phyloP scores from a whole-genome alignment of 371 early-diverging fungal genomes.

The Saksenaea oblongispora region DNA sequence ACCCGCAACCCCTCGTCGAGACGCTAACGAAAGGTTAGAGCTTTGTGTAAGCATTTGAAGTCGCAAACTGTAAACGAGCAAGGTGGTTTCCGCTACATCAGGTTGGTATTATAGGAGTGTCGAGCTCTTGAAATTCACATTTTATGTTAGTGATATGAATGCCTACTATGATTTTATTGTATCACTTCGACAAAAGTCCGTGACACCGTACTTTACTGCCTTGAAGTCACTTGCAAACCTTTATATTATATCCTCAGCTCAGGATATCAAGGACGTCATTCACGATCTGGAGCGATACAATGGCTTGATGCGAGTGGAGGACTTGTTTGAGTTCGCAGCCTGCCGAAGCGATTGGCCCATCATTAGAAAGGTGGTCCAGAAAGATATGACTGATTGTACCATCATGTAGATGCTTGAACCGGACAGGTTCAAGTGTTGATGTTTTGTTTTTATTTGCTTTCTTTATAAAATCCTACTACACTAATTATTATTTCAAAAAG shows the following conservation, averaged over 20 bases:
- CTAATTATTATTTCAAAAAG: neutral
- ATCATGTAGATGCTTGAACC: conserved; percentile 50
- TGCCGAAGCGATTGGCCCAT: conserved; percentile 86
- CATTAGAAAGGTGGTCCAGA: conserved; percentile 84
- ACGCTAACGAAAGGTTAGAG: conserved; percentile 27
- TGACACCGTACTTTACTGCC: conserved; percentile 80
- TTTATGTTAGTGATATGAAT: conserved; percentile 77
- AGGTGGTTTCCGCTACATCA: conserved; percentile 82
- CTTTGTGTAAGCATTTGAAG: conserved; percentile 80
- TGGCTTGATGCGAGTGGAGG: conserved; percentile 84
- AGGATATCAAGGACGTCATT: conserved; percentile 80
- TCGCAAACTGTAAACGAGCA: conserved; percentile 74
- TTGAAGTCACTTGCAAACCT: conserved; percentile 92
- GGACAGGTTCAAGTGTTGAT: neutral
- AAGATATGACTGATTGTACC: conserved; percentile 65
- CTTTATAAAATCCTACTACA: neutral
- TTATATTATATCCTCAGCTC: conserved; percentile 82
- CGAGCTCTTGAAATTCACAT: neutral
- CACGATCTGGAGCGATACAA: conserved; percentile 86
- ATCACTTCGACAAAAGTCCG: conserved; percentile 67
- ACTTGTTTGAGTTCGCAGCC: conserved; percentile 90
- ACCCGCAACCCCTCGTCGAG: neutral
- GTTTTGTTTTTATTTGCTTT: conserved; percentile 8
- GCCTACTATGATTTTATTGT: conserved; percentile 67
- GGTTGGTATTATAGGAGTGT: conserved; percentile 31